Conservation (phyloP, 1,284 basidiomycete genomes). For the Mixia osmundae region DNA sequence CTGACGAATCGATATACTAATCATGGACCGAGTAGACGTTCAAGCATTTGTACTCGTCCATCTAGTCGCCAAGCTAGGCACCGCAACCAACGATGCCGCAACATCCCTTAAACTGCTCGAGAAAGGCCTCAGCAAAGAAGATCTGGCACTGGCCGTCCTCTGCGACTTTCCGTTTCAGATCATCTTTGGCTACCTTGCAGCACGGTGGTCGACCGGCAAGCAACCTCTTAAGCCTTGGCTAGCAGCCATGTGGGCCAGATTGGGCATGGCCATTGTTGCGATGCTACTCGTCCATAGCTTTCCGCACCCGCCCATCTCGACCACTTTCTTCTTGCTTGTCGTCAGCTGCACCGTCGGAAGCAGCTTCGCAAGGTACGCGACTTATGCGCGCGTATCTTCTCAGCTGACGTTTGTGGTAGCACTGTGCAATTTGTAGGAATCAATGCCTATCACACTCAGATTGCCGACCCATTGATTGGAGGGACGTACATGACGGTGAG, state of each 20-base stretch:
- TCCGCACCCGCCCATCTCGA: constrained; percentile 47
- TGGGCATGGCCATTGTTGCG: constrained; percentile 40
- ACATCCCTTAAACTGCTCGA: constrained; percentile 89
- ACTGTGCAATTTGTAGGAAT: constrained; percentile 98
- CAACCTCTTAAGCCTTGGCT: constrained; percentile 39
- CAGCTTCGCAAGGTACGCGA: constrained; percentile 55
- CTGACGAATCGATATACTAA: neutral
- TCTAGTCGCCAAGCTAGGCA: constrained; percentile 81
- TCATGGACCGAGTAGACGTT: constrained; percentile 36
- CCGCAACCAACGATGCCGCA: constrained; percentile 81
- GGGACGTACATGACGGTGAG: constrained; percentile 93
- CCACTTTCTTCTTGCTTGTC: constrained; percentile 58
- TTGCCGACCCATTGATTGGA: constrained; percentile 90
- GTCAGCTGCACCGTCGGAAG: constrained; percentile 55
- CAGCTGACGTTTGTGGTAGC: constrained; percentile 25
- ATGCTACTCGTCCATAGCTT: constrained; percentile 65
- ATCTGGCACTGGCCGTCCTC: constrained; percentile 77
- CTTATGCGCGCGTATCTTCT: neutral
- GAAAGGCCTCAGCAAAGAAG: constrained; percentile 84
- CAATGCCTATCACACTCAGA: constrained; percentile 88
- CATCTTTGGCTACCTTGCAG: constrained; percentile 83
- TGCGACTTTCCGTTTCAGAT: constrained; percentile 98
- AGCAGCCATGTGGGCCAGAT: constrained; percentile 68
- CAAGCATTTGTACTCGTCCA: constrained; percentile 73
- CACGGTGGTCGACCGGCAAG: constrained; percentile 40